Conservation (phyloP, 176 grass and related monocot species). For the Phragmites australis region DNA sequence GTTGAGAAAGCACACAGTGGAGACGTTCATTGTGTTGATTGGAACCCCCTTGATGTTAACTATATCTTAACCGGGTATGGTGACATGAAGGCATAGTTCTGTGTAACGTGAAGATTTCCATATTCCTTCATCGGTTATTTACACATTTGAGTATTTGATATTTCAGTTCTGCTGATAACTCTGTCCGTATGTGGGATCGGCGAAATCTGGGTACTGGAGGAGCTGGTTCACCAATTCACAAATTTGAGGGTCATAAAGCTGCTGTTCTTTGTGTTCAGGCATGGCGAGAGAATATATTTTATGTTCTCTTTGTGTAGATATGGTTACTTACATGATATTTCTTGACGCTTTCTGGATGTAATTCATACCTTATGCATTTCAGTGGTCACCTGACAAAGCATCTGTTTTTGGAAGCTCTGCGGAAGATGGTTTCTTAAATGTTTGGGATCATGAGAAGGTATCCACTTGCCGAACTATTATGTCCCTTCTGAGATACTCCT, state of each 20-base stretch:
- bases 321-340: slow-evolving; percentile 1
- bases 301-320: neutral
- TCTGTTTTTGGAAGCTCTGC: slow-evolving; percentile 94
- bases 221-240: slow-evolving; percentile 59
- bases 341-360: slow-evolving; percentile 7
- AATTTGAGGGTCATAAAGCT: slow-evolving; percentile 91
- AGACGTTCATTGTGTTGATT: slow-evolving; percentile 96
- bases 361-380: slow-evolving; percentile 32
- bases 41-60: slow-evolving; percentile 82
- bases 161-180: slow-evolving; percentile 87
- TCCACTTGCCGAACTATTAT: slow-evolving; percentile 5
- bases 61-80: slow-evolving; percentile 95
- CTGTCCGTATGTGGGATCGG: slow-evolving; percentile 89
- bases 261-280: slow-evolving; percentile 95
- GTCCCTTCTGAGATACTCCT: neutral
- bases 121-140: neutral
- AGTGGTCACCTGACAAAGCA: slow-evolving; percentile 97
- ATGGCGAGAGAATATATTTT: slow-evolving; percentile 34
- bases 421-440: slow-evolving; percentile 81
- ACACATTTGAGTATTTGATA: slow-evolving; percentile 27
- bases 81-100: slow-evolving; percentile 18
- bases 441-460: slow-evolving; percentile 96
- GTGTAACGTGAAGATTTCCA: slow-evolving; percentile 12
- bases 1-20: slow-evolving; percentile 94
- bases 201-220: slow-evolving; percentile 70